Conservation (phyloP, 2,329 filamentous ascomycete species). For the Diaporthe sp. region DNA sequence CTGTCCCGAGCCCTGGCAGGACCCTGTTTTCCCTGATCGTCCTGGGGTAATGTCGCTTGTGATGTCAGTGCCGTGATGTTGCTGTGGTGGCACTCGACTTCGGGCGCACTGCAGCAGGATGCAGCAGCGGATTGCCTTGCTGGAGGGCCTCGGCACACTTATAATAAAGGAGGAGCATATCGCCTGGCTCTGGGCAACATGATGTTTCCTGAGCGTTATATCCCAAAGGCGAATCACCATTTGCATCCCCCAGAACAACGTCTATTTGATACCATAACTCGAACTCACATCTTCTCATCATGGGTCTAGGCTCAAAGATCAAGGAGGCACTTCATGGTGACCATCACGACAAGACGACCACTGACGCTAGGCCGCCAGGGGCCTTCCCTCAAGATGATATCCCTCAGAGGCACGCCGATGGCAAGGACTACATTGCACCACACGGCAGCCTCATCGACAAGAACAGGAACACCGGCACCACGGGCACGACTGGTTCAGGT, state of each 20-base stretch:
- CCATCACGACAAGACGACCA: slow-evolving; percentile 29
- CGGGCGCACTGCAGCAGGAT: slow-evolving; percentile 7
- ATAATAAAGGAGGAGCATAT: background rate
- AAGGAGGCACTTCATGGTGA: slow-evolving; percentile 40
- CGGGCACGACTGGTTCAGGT: background rate
- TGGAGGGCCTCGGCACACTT: background rate
- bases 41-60: background rate
- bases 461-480: slow-evolving; percentile 6
- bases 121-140: background rate
- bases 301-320: slow-evolving; percentile 41
- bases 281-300: slow-evolving; percentile 27
- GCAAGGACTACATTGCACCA: slow-evolving; percentile 26
- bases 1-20: background rate
- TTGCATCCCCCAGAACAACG: background rate
- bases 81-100: slow-evolving; percentile 9
- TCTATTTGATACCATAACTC: background rate
- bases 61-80: slow-evolving; percentile 12
- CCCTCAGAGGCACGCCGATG: slow-evolving; percentile 34
- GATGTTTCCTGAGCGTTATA: background rate
- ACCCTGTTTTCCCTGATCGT: slow-evolving; percentile 24
- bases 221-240: no score
- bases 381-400: slow-evolving; percentile 36
- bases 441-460: slow-evolving; percentile 27
- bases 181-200: background rate
- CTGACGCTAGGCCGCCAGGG: slow-evolving; percentile 33